phyloP scores from a whole-genome alignment of 2,329 filamentous ascomycete genomes.

The Claviceps paspali region DNA sequence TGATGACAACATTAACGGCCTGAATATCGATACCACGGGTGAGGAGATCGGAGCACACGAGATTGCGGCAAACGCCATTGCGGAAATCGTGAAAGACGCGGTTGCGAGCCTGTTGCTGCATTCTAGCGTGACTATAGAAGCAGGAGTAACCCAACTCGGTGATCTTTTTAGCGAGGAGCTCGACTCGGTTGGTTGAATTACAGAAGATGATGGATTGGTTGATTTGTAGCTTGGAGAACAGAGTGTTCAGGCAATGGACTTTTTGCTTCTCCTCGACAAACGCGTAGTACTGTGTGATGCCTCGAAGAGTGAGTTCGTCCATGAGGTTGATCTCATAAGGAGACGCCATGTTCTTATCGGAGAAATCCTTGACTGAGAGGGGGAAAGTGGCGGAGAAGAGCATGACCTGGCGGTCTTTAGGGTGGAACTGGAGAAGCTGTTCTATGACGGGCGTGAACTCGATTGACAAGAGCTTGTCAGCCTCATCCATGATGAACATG shows the following conservation, averaged over 20 bases:
- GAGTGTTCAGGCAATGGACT: conserved; percentile 95
- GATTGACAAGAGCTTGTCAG: conserved; percentile 89
- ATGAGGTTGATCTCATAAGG: conserved; percentile 99
- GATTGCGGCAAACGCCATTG: conserved; percentile 92
- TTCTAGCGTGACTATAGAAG: conserved; percentile 97
- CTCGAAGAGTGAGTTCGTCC: conserved; percentile 94
- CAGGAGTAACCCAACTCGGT: conserved; percentile 98
- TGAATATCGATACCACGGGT: conserved; percentile 99
- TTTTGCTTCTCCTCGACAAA: conserved; percentile 99
- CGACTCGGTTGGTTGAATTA: conserved; percentile 96
- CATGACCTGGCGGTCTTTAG: conserved; percentile 97
- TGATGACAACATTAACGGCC: conserved; percentile 98
- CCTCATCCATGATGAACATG: conserved; percentile 99
- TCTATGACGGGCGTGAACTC: conserved; percentile 98
- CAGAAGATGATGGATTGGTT: conserved; percentile 99
- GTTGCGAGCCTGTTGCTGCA: conserved; percentile 93
- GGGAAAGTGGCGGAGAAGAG: conserved; percentile 98
- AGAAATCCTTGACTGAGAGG: conserved; percentile 92
- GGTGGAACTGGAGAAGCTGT: conserved; percentile 86
- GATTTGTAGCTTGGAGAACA: conserved; percentile 98
- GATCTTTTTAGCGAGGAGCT: conserved; percentile 96
- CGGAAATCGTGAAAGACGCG: conserved; percentile 99
- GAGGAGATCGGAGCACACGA: conserved; percentile 93
- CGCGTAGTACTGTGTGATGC: conserved; percentile 98
- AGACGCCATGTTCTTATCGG: conserved; percentile 90